A percentile compares a stretch with the other conserved stretches of the same genome.
Evolutionary conservation across 345 rosid species (phyloP).

Genomic region (Acer negundo): DNA sequence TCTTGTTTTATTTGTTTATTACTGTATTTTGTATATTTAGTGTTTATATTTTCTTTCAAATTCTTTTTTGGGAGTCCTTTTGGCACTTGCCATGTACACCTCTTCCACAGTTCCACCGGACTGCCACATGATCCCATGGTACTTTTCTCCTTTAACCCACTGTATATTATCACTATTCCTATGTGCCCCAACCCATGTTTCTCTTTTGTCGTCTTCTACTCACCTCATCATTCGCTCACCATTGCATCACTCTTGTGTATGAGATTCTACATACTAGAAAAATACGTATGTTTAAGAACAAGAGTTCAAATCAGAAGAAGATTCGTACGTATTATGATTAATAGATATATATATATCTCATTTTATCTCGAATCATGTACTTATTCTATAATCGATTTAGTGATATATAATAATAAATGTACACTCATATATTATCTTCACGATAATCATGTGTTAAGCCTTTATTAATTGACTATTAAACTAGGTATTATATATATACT

Average conservation of each 20-base stretch:
- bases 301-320: too few relatives aligned
- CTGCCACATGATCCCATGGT: not conserved
- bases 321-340: too few relatives aligned
- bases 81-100: not conserved
- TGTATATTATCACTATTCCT: not conserved
- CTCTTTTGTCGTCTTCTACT: not conserved
- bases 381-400: too few relatives aligned
- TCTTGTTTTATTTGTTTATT: not conserved
- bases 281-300: too few relatives aligned
- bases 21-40: not conserved
- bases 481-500: not conserved
- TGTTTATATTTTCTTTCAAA: not conserved
- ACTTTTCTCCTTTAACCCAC: not conserved
- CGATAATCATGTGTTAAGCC: conserved; percentile 8
- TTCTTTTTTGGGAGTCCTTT: conserved; percentile 8
- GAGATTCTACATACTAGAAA: not conserved
- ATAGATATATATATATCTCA: too few relatives aligned
- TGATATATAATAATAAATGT: too few relatives aligned
- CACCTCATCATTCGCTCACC: conserved; percentile 34
- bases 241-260: conserved; percentile 23
- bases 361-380: too few relatives aligned
- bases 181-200: conserved; percentile 1
- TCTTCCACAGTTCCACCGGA: too few relatives aligned
- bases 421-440: not conserved
- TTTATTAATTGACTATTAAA: not conserved